Evolutionary conservation across 2,329 filamentous ascomycete species (phyloP), one percentile per base, ranked within the genome.

Genomic region (Lomentospora prolificans): DNA sequence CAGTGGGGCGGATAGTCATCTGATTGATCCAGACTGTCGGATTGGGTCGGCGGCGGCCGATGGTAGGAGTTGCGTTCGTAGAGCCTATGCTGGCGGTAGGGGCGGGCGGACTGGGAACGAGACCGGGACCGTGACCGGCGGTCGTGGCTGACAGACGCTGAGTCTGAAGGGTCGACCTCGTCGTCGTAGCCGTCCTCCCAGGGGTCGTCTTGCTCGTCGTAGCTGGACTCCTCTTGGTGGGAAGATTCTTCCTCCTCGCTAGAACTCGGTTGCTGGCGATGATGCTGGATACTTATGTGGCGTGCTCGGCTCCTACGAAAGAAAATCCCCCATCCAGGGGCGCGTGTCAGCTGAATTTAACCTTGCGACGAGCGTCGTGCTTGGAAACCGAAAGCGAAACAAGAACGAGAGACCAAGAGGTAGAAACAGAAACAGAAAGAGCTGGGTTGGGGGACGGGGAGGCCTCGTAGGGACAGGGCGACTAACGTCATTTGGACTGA

Each of bases 11-110:
- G 69, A 65, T 78, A 85, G n/a, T 87, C 82, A 24, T 88, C 82
- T 19, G 75, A 75, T 33, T 79, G 79, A 66, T 87, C 85, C 73
- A 80, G 75, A 67, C 78, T 87, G 73, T 81, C 80, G 56, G 81
- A 74, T 60, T 77, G 74, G 60, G 73, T 73, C 61, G 79, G 77
- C 62, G 69, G 53, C 4, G 56, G 50, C 14, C 53, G 55, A 31
- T 52, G 41, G 44, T 58, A 59, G 28, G 55, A 50, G 14, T 30
- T 9, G 9, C 46, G 54, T 2, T 24, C 9, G 30, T 28, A 19
- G 12, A 51, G 25, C 17, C 24, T 55, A 39, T 55, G 54, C 22
- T 39, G 54, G 54, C 54, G 54, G 25, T 27, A 56, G 63, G 59
- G 60, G 56, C 63, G 61, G 62, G 54, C 28, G 7, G 46, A 50